Evolutionary conservation across 1,284 basidiomycete species (phyloP).

Genomic region (Malassezia vespertilionis): DNA sequence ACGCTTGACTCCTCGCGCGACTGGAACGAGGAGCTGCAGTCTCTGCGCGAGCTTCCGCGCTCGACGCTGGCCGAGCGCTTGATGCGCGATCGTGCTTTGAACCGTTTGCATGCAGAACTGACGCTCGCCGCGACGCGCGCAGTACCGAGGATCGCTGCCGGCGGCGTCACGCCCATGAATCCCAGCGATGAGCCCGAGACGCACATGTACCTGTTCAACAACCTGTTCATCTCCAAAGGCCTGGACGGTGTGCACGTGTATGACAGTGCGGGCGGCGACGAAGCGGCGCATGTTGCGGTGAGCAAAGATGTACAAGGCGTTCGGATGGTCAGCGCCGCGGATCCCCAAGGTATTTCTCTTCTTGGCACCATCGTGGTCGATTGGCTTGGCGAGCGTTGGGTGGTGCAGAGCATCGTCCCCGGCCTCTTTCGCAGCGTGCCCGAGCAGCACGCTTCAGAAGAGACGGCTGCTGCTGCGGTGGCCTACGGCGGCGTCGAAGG

Average conservation of each 20-base stretch:
- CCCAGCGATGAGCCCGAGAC: conserved; percentile 53
- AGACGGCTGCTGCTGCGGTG: conserved; percentile 35
- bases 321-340: conserved; percentile 52
- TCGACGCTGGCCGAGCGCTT: conserved; percentile 52
- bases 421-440: conserved; percentile 52
- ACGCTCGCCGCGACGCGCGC: conserved; percentile 52
- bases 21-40: conserved; percentile 57
- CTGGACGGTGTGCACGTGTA: conserved; percentile 54
- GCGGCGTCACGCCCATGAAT: conserved; percentile 53
- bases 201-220: conserved; percentile 55
- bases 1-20: conserved; percentile 53
- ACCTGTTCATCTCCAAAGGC: conserved; percentile 55
- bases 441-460: conserved; percentile 14
- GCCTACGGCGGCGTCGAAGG: conserved; percentile 54
- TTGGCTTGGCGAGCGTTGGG: conserved; percentile 55
- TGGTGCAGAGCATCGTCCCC: conserved; percentile 54
- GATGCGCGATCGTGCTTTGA: conserved; percentile 53
- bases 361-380: conserved; percentile 53
- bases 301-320: conserved; percentile 55
- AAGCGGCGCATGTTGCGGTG: conserved; percentile 53
- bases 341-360: conserved; percentile 49
- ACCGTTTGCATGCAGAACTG: conserved; percentile 54
- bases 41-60: conserved; percentile 53
- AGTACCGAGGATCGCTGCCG: conserved; percentile 52
- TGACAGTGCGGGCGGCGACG: conserved; percentile 54